Percentiles rank a stretch among this genome's conserved stretches.
Evolutionary conservation across 2,329 filamentous ascomycete species (phyloP).

Genomic region (Colletotrichum orbiculare): DNA sequence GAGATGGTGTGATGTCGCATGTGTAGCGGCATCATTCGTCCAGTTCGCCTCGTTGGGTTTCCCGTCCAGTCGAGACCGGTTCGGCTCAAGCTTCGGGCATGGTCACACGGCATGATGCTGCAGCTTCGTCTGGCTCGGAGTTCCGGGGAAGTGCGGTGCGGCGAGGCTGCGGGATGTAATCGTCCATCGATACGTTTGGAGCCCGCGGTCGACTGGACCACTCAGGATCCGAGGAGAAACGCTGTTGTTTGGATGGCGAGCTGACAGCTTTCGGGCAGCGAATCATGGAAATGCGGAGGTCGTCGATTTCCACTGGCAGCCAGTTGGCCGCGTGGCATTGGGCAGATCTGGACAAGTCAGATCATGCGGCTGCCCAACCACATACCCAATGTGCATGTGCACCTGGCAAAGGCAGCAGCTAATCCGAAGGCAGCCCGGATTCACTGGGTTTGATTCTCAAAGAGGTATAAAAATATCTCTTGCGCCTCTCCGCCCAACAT

Average conservation of each 20-base stretch:
- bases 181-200: slow-evolving; percentile 8
- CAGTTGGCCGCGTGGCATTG: slow-evolving; percentile 8
- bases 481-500: slow-evolving; percentile 57
- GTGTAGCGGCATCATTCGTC: slow-evolving; percentile 19
- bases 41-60: slow-evolving; percentile 23
- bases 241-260: slow-evolving; percentile 3
- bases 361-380: slow-evolving; percentile 12
- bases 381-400: neutral
- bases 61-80: slow-evolving; percentile 13
- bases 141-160: slow-evolving; percentile 3
- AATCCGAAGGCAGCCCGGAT: neutral
- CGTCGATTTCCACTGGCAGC: neutral
- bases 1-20: slow-evolving; percentile 18
- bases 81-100: slow-evolving; percentile 3
- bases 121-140: slow-evolving; percentile 22
- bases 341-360: slow-evolving; percentile 1
- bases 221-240: slow-evolving; percentile 1
- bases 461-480: slow-evolving; percentile 63
- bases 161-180: slow-evolving; percentile 16
- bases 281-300: neutral
- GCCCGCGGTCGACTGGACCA: neutral
- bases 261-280: slow-evolving; percentile 9
- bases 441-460: slow-evolving; percentile 44
- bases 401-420: too few relatives aligned
- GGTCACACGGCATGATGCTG: slow-evolving; percentile 16